phyloP scores from a whole-genome alignment of 1,284 basidiomycete species.

The Ceratobasidium sp. region DNA sequence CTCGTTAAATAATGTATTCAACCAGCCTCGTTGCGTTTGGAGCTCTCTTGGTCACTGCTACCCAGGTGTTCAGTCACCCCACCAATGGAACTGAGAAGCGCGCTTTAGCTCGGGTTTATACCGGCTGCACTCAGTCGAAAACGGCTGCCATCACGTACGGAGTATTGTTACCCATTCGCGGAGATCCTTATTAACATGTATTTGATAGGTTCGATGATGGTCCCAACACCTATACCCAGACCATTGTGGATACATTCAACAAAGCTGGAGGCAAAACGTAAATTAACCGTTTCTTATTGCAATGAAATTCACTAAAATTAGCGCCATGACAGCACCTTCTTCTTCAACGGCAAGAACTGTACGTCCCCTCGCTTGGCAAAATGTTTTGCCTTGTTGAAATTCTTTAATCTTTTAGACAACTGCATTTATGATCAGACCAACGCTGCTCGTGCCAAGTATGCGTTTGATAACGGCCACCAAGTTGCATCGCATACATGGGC shows the following conservation, averaged over 20 bases:
- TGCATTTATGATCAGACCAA: slow-evolving; percentile 55
- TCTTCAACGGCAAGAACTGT: slow-evolving; percentile 43
- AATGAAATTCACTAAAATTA: neutral
- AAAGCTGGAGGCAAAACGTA: slow-evolving; percentile 37
- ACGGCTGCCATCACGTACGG: slow-evolving; percentile 30
- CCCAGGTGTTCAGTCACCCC: neutral
- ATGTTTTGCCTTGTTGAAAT: too few relatives aligned
- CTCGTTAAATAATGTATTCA: neutral
- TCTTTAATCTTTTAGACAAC: too few relatives aligned
- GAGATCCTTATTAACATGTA: neutral
- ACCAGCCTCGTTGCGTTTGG: neutral
- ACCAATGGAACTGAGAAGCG: slow-evolving; percentile 25
- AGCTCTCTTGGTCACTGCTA: slow-evolving; percentile 12
- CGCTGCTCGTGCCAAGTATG: slow-evolving; percentile 49
- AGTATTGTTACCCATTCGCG: too few relatives aligned
- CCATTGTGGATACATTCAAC: slow-evolving; percentile 34
- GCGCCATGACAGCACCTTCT: slow-evolving; percentile 1
- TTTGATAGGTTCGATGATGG: slow-evolving; percentile 29
- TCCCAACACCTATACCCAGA: slow-evolving; percentile 31
- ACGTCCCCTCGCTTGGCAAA: too few relatives aligned
- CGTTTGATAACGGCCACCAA: slow-evolving; percentile 47
- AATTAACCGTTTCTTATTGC: neutral
- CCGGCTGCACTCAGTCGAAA: slow-evolving; percentile 31
- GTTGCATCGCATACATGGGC: slow-evolving; percentile 47
- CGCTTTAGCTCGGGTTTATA: slow-evolving; percentile 27